Base-by-base conservation (phyloP, 1,139 yeast species). In the Chernovozyma aurita region DNA sequence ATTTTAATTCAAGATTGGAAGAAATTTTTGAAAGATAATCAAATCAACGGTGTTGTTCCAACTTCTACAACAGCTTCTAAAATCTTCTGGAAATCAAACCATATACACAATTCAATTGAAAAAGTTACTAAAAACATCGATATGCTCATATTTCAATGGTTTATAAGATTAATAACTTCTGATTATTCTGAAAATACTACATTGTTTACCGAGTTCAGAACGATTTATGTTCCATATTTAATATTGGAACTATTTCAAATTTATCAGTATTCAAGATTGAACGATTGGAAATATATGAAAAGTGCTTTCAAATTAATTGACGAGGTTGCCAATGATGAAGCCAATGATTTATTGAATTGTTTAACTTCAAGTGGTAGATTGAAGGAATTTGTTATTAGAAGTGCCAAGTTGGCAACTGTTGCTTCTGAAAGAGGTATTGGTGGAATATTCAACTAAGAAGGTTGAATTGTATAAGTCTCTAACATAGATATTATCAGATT, bases 161-260 rank as follows among this genome's bases (percentile, higher is more conserved):
- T 69, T 37, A 49, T 46, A 8, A 55, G 56, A 15, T 46, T 52
- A 16, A 46, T 47, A 8, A 37, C 40, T 4, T 32, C 41, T 4
- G 34, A 43, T 18, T 75, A 80, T 4, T 69, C 69, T 44, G 79
- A 62, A 60, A 25, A 66, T 57, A 42, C 65, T 63, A 46, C 59
- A 65, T 34, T 82, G 61, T 61, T 59, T 41, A 42, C 46, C 28
- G 75, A 71, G 36, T 64, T 84, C 38, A 72, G 95, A 51, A 66
- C 78, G 7, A 59, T 80, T 16, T 87, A 85, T 55, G 73, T 85
- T n/a, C 95, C 96, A 15, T 77, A 74, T 46, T 58, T 85, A 38
- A 67, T 85, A 25, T 75, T 82, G 38, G 85, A 81, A 44, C 61
- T 84, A 32, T 73, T 80, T 40, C 67, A 70, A 33, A 72, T 80